These are phyloP conservation scores for Plicaturopsis crispa DNA, from an alignment of 768 basidiomycete genomes.

Conservation along the genomic window DNA sequence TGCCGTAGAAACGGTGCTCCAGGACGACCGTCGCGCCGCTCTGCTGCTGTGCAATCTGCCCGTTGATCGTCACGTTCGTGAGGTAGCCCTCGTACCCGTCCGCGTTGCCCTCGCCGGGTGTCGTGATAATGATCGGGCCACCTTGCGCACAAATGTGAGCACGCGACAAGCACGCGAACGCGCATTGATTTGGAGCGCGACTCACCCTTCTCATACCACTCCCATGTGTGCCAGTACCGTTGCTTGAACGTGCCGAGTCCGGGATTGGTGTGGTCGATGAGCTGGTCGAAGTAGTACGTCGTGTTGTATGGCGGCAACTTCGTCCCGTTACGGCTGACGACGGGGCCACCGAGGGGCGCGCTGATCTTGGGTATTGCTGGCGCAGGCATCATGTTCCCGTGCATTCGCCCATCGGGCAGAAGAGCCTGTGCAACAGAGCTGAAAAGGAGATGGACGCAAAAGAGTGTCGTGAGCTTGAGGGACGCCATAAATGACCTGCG, in stretches of 20 bases:
- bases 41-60: conserved; percentile 58
- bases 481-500: neutral
- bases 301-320: conserved; percentile 1
- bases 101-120: conserved; percentile 60
- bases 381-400: conserved; percentile 33
- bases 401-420: conserved; percentile 30
- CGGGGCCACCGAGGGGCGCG: neutral
- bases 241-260: conserved; percentile 69
- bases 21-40: conserved; percentile 55
- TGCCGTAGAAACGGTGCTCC: conserved; percentile 71
- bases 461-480: neutral
- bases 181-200: too few relatives aligned
- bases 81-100: conserved; percentile 42
- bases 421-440: conserved; percentile 15
- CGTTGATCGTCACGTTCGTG: conserved; percentile 56
- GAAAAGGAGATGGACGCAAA: neutral
- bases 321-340: neutral
- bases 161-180: too few relatives aligned
- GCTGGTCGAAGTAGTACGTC: conserved; percentile 47
- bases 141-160: neutral
- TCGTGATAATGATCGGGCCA: conserved; percentile 16
- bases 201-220: conserved; percentile 51
- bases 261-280: conserved; percentile 48
- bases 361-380: neutral
- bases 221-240: conserved; percentile 64